Evolutionary conservation across 2,329 filamentous ascomycete genomes (phyloP).

Genomic region (Akanthomyces lecanii): DNA sequence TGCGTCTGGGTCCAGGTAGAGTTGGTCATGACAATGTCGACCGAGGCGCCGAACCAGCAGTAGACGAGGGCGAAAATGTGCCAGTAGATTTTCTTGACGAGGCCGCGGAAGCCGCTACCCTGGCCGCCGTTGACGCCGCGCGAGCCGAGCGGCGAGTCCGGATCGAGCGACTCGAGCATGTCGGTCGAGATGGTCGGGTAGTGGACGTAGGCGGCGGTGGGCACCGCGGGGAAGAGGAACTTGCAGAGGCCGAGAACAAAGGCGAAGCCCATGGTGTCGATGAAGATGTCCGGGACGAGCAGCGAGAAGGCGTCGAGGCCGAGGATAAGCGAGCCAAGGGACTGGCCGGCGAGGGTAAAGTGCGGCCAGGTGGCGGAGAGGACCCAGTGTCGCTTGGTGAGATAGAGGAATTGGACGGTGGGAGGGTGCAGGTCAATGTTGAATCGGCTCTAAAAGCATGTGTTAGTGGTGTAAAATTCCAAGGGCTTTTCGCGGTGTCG

Average conservation of each 20-base stretch:
- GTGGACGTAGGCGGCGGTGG: conserved; percentile 91
- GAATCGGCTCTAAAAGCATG: conserved; percentile 64
- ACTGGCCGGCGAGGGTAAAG: conserved; percentile 93
- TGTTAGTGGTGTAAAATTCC: conserved; percentile 16
- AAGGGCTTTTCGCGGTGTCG: conserved; percentile 14
- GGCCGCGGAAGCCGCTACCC: conserved; percentile 67
- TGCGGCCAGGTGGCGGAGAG: conserved; percentile 82
- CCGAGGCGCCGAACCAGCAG: conserved; percentile 71
- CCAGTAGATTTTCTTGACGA: conserved; percentile 80
- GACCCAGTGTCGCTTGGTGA: conserved; percentile 82
- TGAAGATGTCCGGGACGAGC: conserved; percentile 85
- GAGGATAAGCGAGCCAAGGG: conserved; percentile 78
- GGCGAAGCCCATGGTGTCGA: conserved; percentile 98
- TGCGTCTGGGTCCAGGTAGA: conserved; percentile 90
- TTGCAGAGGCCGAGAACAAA: conserved; percentile 82
- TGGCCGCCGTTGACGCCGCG: conserved; percentile 81
- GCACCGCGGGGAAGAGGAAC: conserved; percentile 72
- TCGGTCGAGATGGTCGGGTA: conserved; percentile 98
- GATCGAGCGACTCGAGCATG: conserved; percentile 82
- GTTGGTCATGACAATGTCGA: conserved; percentile 97
- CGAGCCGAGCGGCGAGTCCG: conserved; percentile 50
- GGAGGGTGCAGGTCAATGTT: conserved; percentile 85
- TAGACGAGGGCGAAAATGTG: conserved; percentile 77
- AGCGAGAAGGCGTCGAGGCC: conserved; percentile 92
- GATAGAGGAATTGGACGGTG: conserved; percentile 82